Percentiles rank a stretch among this genome's conserved stretches.
Conservation (phyloP, 805 yeast species). For the Candida peoriensis region DNA sequence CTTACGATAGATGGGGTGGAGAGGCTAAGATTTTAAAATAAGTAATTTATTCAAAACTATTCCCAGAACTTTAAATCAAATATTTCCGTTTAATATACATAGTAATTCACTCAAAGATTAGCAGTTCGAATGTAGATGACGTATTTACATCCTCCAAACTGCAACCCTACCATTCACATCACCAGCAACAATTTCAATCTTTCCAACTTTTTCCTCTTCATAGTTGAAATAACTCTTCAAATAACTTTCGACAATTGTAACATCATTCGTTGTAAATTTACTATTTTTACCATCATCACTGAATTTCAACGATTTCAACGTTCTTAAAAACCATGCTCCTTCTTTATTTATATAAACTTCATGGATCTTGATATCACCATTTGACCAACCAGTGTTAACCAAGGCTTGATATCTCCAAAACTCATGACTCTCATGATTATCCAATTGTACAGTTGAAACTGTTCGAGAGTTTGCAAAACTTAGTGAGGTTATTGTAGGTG, state of each 20-base stretch:
- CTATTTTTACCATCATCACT: conserved; percentile 14
- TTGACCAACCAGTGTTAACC: conserved; percentile 31
- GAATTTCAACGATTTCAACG: conserved; percentile 21
- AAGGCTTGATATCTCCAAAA: conserved; percentile 34
- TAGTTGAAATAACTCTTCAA: conserved; percentile 27
- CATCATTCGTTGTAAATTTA: conserved; percentile 11
- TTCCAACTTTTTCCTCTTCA: conserved; percentile 33
- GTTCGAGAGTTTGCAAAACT: conserved; percentile 26
- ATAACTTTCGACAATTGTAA: conserved; percentile 31
- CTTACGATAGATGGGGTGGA: conserved; percentile 57
- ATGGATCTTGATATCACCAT: conserved; percentile 27
- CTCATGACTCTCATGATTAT: conserved; percentile 29
- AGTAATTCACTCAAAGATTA: no score
- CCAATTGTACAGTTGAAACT: conserved; percentile 19
- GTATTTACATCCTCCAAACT: conserved; percentile 41
- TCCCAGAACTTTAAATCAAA: no score
- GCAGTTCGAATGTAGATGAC: no score
- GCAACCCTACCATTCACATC: conserved; percentile 49
- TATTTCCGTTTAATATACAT: no score
- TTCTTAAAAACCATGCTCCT: conserved; percentile 21
- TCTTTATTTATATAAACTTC: conserved; percentile 24
- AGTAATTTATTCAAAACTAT: no score
- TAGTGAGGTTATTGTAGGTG: conserved; percentile 21
- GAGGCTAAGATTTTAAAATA: conserved; percentile 1
- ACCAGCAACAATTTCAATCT: conserved; percentile 45